A percentile compares a stretch with the other conserved stretches of the same genome.
These are phyloP conservation scores for Diophrys sp. DNA, from an alignment of 73 alveolate genomes.

Conservation along the genomic window DNA sequence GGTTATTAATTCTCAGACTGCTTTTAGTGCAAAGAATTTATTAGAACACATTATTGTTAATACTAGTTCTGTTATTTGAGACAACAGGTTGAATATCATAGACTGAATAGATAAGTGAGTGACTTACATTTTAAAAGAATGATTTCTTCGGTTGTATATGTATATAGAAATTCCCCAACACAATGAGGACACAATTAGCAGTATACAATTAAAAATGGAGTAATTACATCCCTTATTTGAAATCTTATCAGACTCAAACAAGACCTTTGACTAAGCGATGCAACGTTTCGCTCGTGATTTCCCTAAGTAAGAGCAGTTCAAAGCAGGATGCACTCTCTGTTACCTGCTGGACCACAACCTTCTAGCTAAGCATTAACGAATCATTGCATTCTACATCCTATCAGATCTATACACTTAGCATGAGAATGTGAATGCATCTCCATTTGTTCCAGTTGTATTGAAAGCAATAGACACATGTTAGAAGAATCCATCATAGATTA, in stretches of 20 bases:
- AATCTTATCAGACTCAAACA: conserved; percentile 37
- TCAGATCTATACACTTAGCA: conserved; percentile 63
- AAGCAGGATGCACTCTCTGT: conserved; percentile 67
- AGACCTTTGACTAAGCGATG: conserved; percentile 62
- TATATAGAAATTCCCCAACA: too few species aligned
- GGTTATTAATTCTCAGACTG: too few species aligned
- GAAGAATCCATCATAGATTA: not conserved
- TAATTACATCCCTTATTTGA: not conserved
- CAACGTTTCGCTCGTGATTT: conserved; percentile 38
- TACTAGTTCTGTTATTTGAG: too few species aligned
- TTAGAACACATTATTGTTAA: too few species aligned
- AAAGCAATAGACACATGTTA: conserved; percentile 29
- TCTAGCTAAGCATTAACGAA: conserved; percentile 59
- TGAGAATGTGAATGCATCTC: conserved; percentile 35
- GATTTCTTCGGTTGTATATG: too few species aligned
- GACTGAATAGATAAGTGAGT: too few species aligned
- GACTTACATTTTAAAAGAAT: too few species aligned
- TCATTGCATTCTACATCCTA: conserved; percentile 67
- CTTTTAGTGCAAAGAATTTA: too few species aligned
- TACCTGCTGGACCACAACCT: conserved; percentile 57
- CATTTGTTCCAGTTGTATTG: conserved; percentile 49
- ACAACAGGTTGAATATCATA: too few species aligned
- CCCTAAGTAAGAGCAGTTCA: conserved; percentile 61
- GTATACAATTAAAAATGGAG: not conserved
- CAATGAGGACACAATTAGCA: too few species aligned